Conservation (phyloP, 2,329 filamentous ascomycete species). For the Massarina eburnea region DNA sequence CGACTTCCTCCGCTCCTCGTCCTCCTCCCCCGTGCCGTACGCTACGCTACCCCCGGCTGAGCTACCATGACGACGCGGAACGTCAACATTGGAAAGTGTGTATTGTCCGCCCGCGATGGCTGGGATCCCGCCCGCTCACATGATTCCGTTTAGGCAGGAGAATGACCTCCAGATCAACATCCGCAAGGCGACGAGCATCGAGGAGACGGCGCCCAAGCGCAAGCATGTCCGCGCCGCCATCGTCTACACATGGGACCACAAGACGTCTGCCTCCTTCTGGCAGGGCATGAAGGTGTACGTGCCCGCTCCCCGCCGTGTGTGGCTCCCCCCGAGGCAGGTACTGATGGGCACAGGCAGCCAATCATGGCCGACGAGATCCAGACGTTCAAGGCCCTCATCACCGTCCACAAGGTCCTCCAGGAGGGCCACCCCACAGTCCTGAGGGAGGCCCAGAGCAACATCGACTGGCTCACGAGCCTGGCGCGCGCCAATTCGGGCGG, state of each 20-base stretch:
- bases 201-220: conserved; percentile 70
- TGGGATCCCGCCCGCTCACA: conserved; percentile 6
- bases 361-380: conserved; percentile 97
- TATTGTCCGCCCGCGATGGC: conserved; percentile 5
- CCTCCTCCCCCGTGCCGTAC: background rate
- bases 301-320: background rate
- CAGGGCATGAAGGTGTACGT: conserved; percentile 94
- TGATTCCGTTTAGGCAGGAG: conserved; percentile 54
- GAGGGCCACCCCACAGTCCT: conserved; percentile 90
- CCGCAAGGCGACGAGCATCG: conserved; percentile 67
- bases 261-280: conserved; percentile 94
- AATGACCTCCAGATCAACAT: conserved; percentile 67
- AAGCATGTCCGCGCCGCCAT: conserved; percentile 99
- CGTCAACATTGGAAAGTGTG: conserved; percentile 64
- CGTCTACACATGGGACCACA: conserved; percentile 99
- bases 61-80: conserved; percentile 45
- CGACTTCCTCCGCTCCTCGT: background rate
- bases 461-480: conserved; percentile 89
- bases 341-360: conserved; percentile 69
- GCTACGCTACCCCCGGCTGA: conserved; percentile 16
- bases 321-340: background rate
- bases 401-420: conserved; percentile 94
- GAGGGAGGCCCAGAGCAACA: conserved; percentile 84
- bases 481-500: conserved; percentile 74
- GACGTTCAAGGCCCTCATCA: conserved; percentile 98